phyloP scores from a whole-genome alignment of 352 stramenopile species.

The Phytopythium oedochilum region DNA sequence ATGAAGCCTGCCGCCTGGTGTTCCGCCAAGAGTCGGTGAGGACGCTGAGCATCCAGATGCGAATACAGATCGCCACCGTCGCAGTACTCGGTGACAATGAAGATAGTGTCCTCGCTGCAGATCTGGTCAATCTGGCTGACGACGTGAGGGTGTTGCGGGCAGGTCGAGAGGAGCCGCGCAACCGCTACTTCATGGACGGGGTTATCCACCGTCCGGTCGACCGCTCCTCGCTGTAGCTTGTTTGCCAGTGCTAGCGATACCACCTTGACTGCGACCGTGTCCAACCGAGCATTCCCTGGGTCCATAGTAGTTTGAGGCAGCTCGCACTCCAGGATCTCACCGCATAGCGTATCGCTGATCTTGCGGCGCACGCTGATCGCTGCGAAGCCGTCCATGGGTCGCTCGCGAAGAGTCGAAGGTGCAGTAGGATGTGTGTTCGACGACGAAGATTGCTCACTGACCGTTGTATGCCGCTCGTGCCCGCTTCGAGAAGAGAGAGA shows the following conservation, averaged over 20 bases:
- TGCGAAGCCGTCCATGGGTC: not conserved
- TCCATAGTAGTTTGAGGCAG: not conserved
- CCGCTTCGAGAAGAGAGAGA: not conserved
- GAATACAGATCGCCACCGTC: slow-evolving; percentile 24
- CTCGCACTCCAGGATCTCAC: slow-evolving; percentile 7
- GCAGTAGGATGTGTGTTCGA: not conserved
- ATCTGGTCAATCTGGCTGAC: slow-evolving; percentile 45
- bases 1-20: slow-evolving; percentile 22
- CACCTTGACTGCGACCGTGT: slow-evolving; percentile 2
- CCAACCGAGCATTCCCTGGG: not conserved
- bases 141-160: slow-evolving; percentile 28
- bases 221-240: not conserved
- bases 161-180: not conserved
- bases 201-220: not conserved
- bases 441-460: not conserved
- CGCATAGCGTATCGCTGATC: slow-evolving; percentile 10
- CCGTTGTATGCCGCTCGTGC: not conserved
- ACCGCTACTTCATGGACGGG: not conserved
- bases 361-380: slow-evolving; percentile 6
- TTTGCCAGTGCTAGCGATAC: not conserved
- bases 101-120: slow-evolving; percentile 31
- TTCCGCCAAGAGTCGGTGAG: slow-evolving; percentile 8
- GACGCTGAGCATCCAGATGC: slow-evolving; percentile 13
- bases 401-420: not conserved
- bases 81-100: slow-evolving; percentile 46